Evolutionary conservation across 805 yeast species (phyloP), one percentile per base, ranked within the genome.

Genomic region (Metschnikowia proteae): DNA sequence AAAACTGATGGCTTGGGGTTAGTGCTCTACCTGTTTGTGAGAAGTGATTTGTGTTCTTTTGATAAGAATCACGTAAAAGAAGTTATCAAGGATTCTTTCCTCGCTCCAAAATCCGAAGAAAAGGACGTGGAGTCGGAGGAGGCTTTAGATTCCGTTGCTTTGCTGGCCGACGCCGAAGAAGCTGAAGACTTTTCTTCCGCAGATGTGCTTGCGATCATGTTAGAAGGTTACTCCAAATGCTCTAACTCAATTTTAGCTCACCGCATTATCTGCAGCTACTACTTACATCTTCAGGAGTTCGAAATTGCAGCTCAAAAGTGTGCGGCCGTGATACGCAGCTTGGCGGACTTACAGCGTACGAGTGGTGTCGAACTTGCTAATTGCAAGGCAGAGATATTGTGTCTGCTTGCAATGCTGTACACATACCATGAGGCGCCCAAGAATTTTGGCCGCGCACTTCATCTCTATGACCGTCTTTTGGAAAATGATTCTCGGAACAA

Each of bases 351-450:
- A 4, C 74, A 75, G 17, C 63, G 76, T 43, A 63, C 67, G 6
- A 67, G 79, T 3, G 83, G 84, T 0, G 67, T 76, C 6, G 60
- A 65, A 7, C 70, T 88, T 35, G 61, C 63, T 0, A 68, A 81
- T 52, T 74, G 90, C 1, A 80, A 75, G 54, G 75, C 74, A 45
- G 86, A 82, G 45, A 67, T 88, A 23, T 71, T 85, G 6, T 75
- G 89, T 33, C 73, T 80, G 25, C 71, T 88, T 47, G 98, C 94
- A 0, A 78, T 83, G 0, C 76, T 86, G 1, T 88, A 90, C 60
- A 87, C 96, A 0, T 85, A 88, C 60, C 79, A 83, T 60, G 96
- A 92, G 63, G 86, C 97, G 0, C 99, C 98, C 8, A 89, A 89
- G 64, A 87, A 92, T 65, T 88, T 81, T 60, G 73, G 79, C 2